phyloP scores from a whole-genome alignment of 768 basidiomycete species.

The Daedalea quercina region DNA sequence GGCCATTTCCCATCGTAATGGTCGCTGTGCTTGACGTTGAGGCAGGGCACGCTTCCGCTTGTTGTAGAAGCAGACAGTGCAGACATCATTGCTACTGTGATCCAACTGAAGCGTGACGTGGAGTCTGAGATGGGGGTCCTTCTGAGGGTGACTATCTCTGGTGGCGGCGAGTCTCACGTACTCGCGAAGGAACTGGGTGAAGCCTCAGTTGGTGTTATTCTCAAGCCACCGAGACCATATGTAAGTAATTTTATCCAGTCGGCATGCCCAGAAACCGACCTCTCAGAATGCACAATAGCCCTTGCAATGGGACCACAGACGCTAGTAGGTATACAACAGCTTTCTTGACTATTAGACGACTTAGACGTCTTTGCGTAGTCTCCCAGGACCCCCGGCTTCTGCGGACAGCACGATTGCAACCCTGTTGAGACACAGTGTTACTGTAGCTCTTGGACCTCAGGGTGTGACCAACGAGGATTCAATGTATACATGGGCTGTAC shows the following conservation, averaged over 20 bases:
- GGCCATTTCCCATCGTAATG: slow-evolving; percentile 1
- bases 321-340: slow-evolving; percentile 44
- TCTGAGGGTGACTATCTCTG: slow-evolving; percentile 40
- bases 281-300: slow-evolving; percentile 36
- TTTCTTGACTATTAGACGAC: slow-evolving; percentile 3
- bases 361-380: slow-evolving; percentile 24
- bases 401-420: slow-evolving; percentile 42
- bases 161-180: slow-evolving; percentile 55
- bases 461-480: slow-evolving; percentile 15
- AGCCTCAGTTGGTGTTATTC: slow-evolving; percentile 65
- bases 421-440: slow-evolving; percentile 55
- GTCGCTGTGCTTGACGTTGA: not conserved
- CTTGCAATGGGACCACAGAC: slow-evolving; percentile 51
- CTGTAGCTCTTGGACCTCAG: slow-evolving; percentile 44
- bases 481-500: slow-evolving; percentile 20
- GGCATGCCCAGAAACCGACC: not conserved
- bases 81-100: slow-evolving; percentile 67
- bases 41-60: slow-evolving; percentile 52
- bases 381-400: slow-evolving; percentile 66
- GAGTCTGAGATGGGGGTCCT: slow-evolving; percentile 27
- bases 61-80: slow-evolving; percentile 65
- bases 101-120: slow-evolving; percentile 51
- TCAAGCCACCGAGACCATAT: slow-evolving; percentile 56
- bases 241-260: slow-evolving; percentile 2
- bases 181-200: slow-evolving; percentile 56